phyloP scores from a whole-genome alignment of 768 basidiomycete genomes.

The Lepiota brunneoincarnata region DNA sequence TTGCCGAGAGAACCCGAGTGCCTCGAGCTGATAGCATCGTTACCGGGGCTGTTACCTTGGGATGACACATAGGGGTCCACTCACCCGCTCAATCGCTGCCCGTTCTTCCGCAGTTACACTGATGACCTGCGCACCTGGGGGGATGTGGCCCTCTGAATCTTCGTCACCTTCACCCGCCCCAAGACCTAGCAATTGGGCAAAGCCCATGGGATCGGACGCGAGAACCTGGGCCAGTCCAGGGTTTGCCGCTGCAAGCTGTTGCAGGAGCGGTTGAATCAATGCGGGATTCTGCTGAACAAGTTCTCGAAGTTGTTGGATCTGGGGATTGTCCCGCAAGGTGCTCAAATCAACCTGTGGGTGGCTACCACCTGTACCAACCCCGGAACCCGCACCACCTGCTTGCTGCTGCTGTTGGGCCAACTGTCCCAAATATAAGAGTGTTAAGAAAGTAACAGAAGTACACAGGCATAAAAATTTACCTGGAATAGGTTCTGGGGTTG shows the following conservation, averaged over 20 bases:
- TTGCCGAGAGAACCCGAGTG: slow-evolving; percentile 82
- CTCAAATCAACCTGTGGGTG: slow-evolving; percentile 38
- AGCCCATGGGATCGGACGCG: slow-evolving; percentile 66
- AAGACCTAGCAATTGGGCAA: slow-evolving; percentile 62
- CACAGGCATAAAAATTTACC: no score
- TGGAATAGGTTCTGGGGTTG: slow-evolving; percentile 87
- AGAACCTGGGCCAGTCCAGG: slow-evolving; percentile 72
- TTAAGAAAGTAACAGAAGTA: no score
- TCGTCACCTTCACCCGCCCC: slow-evolving; percentile 34
- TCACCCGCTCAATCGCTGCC: slow-evolving; percentile 85
- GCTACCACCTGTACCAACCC: slow-evolving; percentile 31
- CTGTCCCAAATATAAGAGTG: slow-evolving; percentile 28
- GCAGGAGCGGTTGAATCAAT: slow-evolving; percentile 74
- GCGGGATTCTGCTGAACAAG: slow-evolving; percentile 76
- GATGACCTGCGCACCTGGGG: slow-evolving; percentile 60
- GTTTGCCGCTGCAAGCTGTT: slow-evolving; percentile 74
- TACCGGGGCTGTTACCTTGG: no score
- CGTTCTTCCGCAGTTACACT: slow-evolving; percentile 84
- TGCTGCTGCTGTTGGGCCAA: slow-evolving; percentile 74
- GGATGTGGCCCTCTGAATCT: slow-evolving; percentile 38
- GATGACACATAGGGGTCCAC: slow-evolving; percentile 25
- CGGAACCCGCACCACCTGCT: slow-evolving; percentile 35
- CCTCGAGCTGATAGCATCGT: slow-evolving; percentile 59
- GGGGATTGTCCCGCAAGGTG: slow-evolving; percentile 58
- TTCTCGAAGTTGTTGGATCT: slow-evolving; percentile 71